Evolutionary conservation across 2,329 filamentous ascomycete genomes (phyloP), one percentile per base, ranked within the genome.

Genomic region (Sporothrix pallida): DNA sequence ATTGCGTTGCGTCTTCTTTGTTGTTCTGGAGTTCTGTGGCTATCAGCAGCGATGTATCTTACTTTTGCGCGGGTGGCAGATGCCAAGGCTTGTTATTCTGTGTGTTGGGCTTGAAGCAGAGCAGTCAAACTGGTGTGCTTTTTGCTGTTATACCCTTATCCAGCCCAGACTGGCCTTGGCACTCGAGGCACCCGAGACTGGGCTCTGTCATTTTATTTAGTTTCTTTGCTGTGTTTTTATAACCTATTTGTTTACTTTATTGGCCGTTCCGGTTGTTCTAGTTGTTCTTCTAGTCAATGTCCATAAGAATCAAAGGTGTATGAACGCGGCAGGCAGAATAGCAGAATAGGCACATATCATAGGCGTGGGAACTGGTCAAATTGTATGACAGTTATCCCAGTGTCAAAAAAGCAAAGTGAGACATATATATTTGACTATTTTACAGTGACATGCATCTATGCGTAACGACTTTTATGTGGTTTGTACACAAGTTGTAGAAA

Each of bases 1-100:
- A 3, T n/a, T 26, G 42, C 12, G 42, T 31, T 62, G 31, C 31
- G 70, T 60, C 42, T 62, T 26, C 12, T 52, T 63, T 37, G 6
- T 69, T 73, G 63, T 46, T 73, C 46, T 60, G 65, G 72, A 70
- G 72, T 74, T 72, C 48, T 71, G 62, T 69, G 67, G 60, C 31
- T 63, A 46, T 31, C 63, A 48, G 72, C 70, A 62, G 50, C 42
- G 44, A 72, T 67, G 48, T 73, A 67, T 63, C 56, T 54, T 67
- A 15, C 62, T 67, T 46, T 20, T 67, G 42, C 62, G n/a, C 23
- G 42, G 44, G 62, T 23, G 52, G 12, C 8, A 37, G n/a, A 62
- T 48, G 50, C 71, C 70, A 37, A 46, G 56, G 73, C 26, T 15
- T 71, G 63, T 7, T 62, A 42, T 63, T 63, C 46, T 56, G 50